Conservation (phyloP, 495 filamentous ascomycete genomes). For the Immersiella caudata region DNA sequence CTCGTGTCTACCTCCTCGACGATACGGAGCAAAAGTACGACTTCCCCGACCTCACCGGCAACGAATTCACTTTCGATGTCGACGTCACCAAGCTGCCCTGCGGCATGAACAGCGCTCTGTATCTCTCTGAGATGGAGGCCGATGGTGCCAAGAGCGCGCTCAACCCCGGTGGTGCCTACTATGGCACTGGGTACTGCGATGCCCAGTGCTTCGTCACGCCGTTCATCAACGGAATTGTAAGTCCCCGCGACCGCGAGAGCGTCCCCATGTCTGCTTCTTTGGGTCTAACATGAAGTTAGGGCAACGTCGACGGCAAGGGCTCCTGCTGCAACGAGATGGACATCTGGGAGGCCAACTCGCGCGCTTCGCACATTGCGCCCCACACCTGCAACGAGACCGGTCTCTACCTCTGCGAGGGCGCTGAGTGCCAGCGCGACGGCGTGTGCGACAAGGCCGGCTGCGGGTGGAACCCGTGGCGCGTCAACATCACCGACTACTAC, state of each 20-base stretch:
- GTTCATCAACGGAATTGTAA: conserved; percentile 62
- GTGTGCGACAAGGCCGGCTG: conserved; percentile 70
- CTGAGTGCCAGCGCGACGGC: conserved; percentile 52
- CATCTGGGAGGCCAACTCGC: conserved; percentile 66
- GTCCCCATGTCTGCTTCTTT: too few species aligned
- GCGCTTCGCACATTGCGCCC: conserved; percentile 58
- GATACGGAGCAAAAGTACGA: conserved; percentile 57
- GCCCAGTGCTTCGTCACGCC: conserved; percentile 62
- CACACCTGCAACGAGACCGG: conserved; percentile 58
- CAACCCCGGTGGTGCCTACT: conserved; percentile 64
- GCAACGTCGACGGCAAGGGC: conserved; percentile 55
- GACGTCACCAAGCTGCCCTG: conserved; percentile 63
- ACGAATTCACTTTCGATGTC: conserved; percentile 68
- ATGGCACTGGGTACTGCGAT: conserved; percentile 74
- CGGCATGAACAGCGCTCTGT: conserved; percentile 69
- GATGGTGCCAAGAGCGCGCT: conserved; percentile 56
- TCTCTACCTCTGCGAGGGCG: conserved; percentile 53
- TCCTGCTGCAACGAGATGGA: conserved; percentile 67
- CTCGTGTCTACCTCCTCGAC: conserved; percentile 65
- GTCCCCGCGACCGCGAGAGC: conserved; percentile 9
- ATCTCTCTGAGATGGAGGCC: conserved; percentile 65
- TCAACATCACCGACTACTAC: conserved; percentile 60
- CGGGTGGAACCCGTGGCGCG: conserved; percentile 66
- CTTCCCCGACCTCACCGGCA: conserved; percentile 59
- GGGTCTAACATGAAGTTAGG: conserved; percentile 28